phyloP scores from a whole-genome alignment of 208 protist species.

The Paratrypanosoma confusum region DNA sequence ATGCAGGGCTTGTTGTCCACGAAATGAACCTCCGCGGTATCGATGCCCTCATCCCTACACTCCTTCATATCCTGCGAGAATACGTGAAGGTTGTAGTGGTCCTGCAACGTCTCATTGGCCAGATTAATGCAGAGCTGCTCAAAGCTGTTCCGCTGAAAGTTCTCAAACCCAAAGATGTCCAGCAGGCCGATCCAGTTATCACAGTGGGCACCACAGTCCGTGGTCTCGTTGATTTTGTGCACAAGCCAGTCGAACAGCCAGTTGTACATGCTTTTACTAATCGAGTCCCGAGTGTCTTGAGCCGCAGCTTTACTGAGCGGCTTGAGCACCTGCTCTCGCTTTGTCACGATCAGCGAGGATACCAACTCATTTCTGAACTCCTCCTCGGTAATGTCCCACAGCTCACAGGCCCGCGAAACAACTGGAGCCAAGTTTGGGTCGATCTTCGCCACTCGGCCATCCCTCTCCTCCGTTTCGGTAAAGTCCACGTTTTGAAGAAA shows the following conservation, averaged over 20 bases:
- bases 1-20: conserved; percentile 49
- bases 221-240: conserved; percentile 26
- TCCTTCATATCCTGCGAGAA: conserved; percentile 49
- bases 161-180: conserved; percentile 73
- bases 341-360: conserved; percentile 8
- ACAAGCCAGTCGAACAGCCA: conserved; percentile 35
- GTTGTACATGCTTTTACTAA: conserved; percentile 37
- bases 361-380: conserved; percentile 16
- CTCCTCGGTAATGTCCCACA: conserved; percentile 15
- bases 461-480: conserved; percentile 9
- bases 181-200: conserved; percentile 42
- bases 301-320: conserved; percentile 19
- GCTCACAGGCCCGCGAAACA: conserved; percentile 13
- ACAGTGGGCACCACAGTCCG: conserved; percentile 4
- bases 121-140: conserved; percentile 96
- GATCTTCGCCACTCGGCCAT: conserved; percentile 6
- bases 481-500: conserved; percentile 72
- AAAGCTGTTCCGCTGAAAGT: conserved; percentile 84
- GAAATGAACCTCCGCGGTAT: conserved; percentile 61
- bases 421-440: conserved; percentile 13
- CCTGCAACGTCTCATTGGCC: conserved; percentile 92
- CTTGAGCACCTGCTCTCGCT: conserved; percentile 10
- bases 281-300: conserved; percentile 32
- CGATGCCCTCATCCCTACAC: conserved; percentile 71
- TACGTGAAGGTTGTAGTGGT: conserved; percentile 80